These are phyloP conservation scores for Leishmania tropica DNA, from an alignment of 208 protist genomes.

Conservation along the genomic window DNA sequence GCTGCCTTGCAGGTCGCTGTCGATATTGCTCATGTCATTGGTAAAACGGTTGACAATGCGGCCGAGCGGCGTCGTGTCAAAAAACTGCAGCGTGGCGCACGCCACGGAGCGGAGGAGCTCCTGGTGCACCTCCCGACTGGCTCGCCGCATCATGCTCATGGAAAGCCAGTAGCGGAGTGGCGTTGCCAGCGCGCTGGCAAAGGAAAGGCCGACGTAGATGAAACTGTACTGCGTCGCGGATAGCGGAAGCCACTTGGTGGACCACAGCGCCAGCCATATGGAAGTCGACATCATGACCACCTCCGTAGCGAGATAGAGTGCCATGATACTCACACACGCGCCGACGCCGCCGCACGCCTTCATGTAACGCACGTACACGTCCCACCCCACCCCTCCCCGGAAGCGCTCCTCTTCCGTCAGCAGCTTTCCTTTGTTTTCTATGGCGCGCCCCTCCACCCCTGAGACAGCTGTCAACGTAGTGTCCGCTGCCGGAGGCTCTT, in stretches of 20 bases:
- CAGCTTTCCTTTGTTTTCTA: constrained; percentile 2
- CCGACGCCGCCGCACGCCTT: constrained; percentile 7
- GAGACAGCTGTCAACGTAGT: background rate
- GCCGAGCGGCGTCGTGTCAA: constrained; percentile 52
- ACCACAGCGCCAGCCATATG: constrained; percentile 67
- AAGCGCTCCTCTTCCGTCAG: constrained; percentile 16
- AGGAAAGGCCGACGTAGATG: constrained; percentile 8
- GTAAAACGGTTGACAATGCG: constrained; percentile 81
- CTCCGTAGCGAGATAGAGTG: constrained; percentile 44
- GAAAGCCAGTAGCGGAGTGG: constrained; percentile 14
- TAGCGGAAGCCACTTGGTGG: constrained; percentile 25
- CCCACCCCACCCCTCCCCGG: constrained; percentile 38
- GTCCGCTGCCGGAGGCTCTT: background rate
- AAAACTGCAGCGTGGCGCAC: constrained; percentile 54
- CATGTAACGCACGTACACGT: constrained; percentile 53
- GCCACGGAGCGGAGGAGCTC: constrained; percentile 44
- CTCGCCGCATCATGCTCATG: constrained; percentile 30
- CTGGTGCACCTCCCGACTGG: constrained; percentile 45
- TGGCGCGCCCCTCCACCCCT: background rate
- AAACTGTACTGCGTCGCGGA: constrained; percentile 13
- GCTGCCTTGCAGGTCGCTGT: constrained; percentile 59
- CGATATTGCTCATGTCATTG: constrained; percentile 69
- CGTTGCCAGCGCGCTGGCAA: background rate
- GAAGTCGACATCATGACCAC: constrained; percentile 12
- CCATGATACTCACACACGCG: constrained; percentile 30